A percentile compares a stretch with the other conserved stretches of the same genome.
These are phyloP conservation scores for Fusarium fujikuroi DNA, from an alignment of 2,329 filamentous ascomycete genomes.

Conservation along the genomic window DNA sequence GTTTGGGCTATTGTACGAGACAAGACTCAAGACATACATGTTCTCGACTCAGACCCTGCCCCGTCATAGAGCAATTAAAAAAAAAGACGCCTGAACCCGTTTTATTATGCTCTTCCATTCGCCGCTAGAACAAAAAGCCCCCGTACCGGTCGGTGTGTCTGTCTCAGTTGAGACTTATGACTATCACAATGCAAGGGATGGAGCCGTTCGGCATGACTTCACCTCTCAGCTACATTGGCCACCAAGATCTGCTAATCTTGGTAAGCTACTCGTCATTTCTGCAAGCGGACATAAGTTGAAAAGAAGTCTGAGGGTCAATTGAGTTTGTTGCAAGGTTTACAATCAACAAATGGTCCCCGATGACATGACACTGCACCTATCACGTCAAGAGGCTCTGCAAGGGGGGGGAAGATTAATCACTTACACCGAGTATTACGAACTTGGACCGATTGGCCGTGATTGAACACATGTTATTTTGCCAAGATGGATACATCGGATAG, in stretches of 20 bases:
- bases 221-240: background rate
- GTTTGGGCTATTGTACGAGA: background rate
- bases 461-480: background rate
- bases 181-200: constrained; percentile 31
- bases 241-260: background rate
- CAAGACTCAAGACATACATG: background rate
- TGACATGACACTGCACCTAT: background rate
- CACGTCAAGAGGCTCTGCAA: constrained; percentile 7
- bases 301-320: background rate
- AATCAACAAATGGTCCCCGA: background rate
- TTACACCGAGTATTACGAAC: background rate
- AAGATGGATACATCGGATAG: constrained; percentile 9
- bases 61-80: background rate
- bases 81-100: background rate
- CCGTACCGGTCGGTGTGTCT: constrained; percentile 20
- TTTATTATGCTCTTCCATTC: background rate
- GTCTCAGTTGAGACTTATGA: constrained; percentile 16
- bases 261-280: background rate
- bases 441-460: constrained; percentile 1
- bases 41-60: background rate
- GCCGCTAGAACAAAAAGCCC: constrained; percentile 17
- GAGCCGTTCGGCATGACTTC: background rate
- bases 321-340: background rate
- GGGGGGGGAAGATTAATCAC: background rate
- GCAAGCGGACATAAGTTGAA: too few species aligned